These are phyloP conservation scores for Purpureocillium takamizusanense DNA, from an alignment of 2,329 filamentous ascomycete species.

Conservation along the genomic window DNA sequence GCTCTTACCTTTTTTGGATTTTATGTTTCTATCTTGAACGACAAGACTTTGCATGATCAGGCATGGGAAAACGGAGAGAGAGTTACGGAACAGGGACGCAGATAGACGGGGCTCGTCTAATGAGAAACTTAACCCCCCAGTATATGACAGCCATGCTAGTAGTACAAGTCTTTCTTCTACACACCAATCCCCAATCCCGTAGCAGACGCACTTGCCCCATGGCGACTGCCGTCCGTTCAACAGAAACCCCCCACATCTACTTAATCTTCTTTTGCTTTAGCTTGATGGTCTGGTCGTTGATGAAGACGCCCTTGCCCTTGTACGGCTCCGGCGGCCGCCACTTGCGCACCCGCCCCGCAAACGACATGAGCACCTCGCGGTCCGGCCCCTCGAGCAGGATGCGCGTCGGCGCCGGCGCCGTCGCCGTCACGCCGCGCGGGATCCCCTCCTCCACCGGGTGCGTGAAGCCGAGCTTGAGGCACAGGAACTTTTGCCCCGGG, in stretches of 20 bases:
- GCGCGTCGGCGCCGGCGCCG: slow-evolving; percentile 81
- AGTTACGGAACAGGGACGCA: not conserved
- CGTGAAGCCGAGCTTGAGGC: slow-evolving; percentile 91
- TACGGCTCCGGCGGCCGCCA: slow-evolving; percentile 95
- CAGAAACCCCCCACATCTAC: slow-evolving; percentile 40
- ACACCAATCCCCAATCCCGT: no score
- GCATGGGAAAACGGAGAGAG: no score
- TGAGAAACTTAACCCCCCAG: not conserved
- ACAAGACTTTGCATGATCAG: no score
- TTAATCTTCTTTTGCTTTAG: slow-evolving; percentile 97
- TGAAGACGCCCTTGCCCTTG: slow-evolving; percentile 98
- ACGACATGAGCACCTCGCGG: slow-evolving; percentile 79
- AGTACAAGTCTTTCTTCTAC: no score
- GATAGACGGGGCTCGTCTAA: not conserved
- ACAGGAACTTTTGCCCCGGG: slow-evolving; percentile 79
- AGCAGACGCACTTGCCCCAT: no score
- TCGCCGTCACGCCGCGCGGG: slow-evolving; percentile 74
- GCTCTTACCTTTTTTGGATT: no score
- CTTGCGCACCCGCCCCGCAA: slow-evolving; percentile 77
- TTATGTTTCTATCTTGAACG: no score
- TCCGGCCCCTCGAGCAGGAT: slow-evolving; percentile 84
- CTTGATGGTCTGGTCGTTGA: slow-evolving; percentile 96
- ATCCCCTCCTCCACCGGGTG: slow-evolving; percentile 89
- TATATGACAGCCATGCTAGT: slow-evolving; percentile 4
- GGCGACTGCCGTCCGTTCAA: no score